A percentile compares a stretch with the other conserved stretches of the same genome.
Evolutionary conservation across 1,139 yeast genomes (phyloP).

Genomic region (Suhomyces bokatorum): DNA sequence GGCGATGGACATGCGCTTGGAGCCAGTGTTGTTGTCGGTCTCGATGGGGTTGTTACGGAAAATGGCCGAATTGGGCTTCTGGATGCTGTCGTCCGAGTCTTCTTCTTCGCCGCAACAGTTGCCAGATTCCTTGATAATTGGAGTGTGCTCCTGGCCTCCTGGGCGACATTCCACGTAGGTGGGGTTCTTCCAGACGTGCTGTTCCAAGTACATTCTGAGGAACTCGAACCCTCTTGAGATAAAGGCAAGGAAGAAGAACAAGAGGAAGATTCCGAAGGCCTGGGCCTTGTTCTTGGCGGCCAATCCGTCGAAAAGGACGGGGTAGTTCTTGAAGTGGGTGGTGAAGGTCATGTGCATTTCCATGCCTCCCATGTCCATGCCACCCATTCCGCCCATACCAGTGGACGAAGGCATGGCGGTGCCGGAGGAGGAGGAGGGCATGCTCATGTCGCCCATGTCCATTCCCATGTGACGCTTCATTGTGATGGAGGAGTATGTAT

Average conservation of each 20-base stretch:
- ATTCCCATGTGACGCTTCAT: conserved; percentile 3
- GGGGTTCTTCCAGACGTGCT: conserved; percentile 56
- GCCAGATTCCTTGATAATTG: conserved; percentile 11
- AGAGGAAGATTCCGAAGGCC: conserved; percentile 71
- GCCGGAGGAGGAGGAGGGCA: conserved; percentile 14
- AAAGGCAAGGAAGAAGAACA: conserved; percentile 59
- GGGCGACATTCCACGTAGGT: conserved; percentile 21
- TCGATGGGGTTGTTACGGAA: conserved; percentile 6
- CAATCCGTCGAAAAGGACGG: conserved; percentile 59
- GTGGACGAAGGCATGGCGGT: conserved; percentile 7
- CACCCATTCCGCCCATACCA: conserved; percentile 23
- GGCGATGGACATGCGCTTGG: conserved; percentile 20
- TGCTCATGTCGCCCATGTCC: conserved; percentile 18
- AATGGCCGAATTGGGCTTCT: conserved; percentile 12
- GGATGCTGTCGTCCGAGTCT: conserved; percentile 13
- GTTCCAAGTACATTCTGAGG: conserved; percentile 62
- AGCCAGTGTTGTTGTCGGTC: conserved; percentile 7
- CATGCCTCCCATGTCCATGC: conserved; percentile 24
- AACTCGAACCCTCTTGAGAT: conserved; percentile 60
- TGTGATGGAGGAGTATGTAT: neutral
- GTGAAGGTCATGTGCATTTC: conserved; percentile 59
- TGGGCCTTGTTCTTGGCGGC: conserved; percentile 54
- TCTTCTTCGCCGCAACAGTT: conserved; percentile 13
- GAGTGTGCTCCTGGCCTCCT: neutral
- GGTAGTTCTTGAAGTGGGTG: conserved; percentile 49